These are phyloP conservation scores for Malassezia japonica DNA, from an alignment of 1,284 basidiomycete genomes.

Conservation along the genomic window DNA sequence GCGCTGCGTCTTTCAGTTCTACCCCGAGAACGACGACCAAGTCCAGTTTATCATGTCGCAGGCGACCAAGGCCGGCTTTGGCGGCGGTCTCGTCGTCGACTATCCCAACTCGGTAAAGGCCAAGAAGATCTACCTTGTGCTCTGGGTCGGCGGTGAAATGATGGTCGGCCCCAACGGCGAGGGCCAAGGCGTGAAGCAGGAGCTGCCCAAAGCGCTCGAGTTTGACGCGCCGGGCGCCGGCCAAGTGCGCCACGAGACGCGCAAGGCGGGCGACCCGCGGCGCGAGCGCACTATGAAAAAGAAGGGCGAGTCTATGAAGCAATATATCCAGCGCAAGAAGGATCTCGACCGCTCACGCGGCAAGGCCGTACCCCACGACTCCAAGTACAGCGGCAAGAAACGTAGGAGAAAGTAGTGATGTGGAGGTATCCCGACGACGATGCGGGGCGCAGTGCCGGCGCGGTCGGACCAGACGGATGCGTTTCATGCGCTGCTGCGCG, in stretches of 20 bases:
- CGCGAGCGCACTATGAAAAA: constrained; percentile 54
- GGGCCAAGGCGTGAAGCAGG: constrained; percentile 25
- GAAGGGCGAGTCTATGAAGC: constrained; percentile 48
- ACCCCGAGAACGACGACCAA: constrained; percentile 46
- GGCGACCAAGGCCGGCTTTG: constrained; percentile 89
- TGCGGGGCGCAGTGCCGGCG: neutral
- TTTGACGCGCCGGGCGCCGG: constrained; percentile 19
- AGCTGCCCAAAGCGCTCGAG: constrained; percentile 29
- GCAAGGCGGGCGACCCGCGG: constrained; percentile 8
- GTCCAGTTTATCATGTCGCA: constrained; percentile 71
- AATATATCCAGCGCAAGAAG: constrained; percentile 57
- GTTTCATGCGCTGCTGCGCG: neutral
- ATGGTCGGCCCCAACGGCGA: constrained; percentile 46
- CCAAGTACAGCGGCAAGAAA: constrained; percentile 34
- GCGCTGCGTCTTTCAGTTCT: constrained; percentile 65
- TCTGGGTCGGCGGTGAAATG: constrained; percentile 49
- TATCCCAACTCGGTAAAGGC: constrained; percentile 48
- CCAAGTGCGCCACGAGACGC: constrained; percentile 34
- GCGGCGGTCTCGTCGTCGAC: constrained; percentile 91
- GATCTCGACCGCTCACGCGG: constrained; percentile 54
- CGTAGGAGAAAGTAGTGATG: constrained; percentile 13
- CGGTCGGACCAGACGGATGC: constrained; percentile 5
- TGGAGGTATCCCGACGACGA: constrained; percentile 10
- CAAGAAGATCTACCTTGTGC: constrained; percentile 48
- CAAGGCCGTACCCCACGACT: constrained; percentile 51